Base-by-base conservation (phyloP, 495 filamentous ascomycete genomes). In the Aspergillus affinis region DNA sequence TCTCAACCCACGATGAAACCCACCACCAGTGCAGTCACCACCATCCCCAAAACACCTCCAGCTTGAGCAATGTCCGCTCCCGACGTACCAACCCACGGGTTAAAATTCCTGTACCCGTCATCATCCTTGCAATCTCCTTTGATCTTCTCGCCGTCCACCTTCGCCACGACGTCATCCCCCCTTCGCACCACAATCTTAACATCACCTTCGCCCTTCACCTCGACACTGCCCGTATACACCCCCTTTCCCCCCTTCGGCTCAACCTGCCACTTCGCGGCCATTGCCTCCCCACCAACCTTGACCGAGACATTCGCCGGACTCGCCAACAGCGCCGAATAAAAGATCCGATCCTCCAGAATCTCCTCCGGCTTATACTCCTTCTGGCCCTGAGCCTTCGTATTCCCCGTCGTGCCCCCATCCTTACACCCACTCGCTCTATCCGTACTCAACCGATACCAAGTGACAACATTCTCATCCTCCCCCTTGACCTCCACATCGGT, bases 361-460 rank as follows among this genome's bases (percentile, higher is more conserved):
- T 49, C 48, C 48, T 49, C 48, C 4, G 66, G 57, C 15, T 36
- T 48, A 8, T 59, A 29, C 0, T 60, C 30, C 45, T 55, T 13
- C 27, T 66, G 65, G 18, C 54, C 26, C 47, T 68, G 65, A 0
- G 45, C 52, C 5, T 45, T 56, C 18, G 63, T 67, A 48, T 79
- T 78, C 19, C 75, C 74, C 0, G 71, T 77, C 4, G 72, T 77
- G 12, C 68, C 68, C 13, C 72, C 73, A 47, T 58, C 66, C 21
- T 61, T 66, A 45, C 79, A 75, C 19, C 70, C 64, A 29, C 53
- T 54, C n/a, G 65, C 66, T 7, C 75, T 71, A 12, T 73, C 36
- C 6, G 8, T 41, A 4, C 1, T 72, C 0, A 72, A 59, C 17
- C 88, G 84, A 69, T 91, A 91, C 88, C 88, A 91, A 20, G 78